These are phyloP conservation scores for Pythium monospermum DNA, from an alignment of 352 stramenopile species.

Conservation along the genomic window DNA sequence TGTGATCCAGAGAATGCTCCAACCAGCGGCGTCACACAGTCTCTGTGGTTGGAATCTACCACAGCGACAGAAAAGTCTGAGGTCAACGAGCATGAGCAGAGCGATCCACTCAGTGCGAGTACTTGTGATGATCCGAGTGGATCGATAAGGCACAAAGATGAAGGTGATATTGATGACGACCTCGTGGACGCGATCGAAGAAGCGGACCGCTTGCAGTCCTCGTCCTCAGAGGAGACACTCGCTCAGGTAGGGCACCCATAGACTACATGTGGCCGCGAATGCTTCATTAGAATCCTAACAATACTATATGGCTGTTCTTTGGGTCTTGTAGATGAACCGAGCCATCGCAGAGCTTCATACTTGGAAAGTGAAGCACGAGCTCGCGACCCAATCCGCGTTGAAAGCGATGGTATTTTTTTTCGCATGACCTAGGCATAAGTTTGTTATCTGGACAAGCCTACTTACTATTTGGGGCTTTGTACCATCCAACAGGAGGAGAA, in stretches of 20 bases:
- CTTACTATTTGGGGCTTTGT: no score
- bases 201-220: slow-evolving; percentile 19
- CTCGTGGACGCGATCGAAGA: slow-evolving; percentile 6
- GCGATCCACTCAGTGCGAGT: no score
- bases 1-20: no score
- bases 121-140: slow-evolving; percentile 16
- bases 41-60: not conserved
- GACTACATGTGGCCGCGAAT: not conserved
- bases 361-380: slow-evolving; percentile 36
- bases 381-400: slow-evolving; percentile 23
- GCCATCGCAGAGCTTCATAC: slow-evolving; percentile 31
- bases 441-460: no score
- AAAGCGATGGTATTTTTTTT: slow-evolving; percentile 8
- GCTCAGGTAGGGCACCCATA: slow-evolving; percentile 24
- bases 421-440: no score
- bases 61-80: slow-evolving; percentile 33
- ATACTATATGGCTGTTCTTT: not conserved
- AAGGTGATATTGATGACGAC: slow-evolving; percentile 10
- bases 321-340: slow-evolving; percentile 32
- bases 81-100: slow-evolving; percentile 30
- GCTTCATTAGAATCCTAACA: no score
- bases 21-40: no score
- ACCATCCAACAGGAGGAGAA: not conserved
- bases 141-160: not conserved
- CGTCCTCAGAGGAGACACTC: slow-evolving; percentile 30